A percentile compares a stretch with the other conserved stretches of the same genome.
Conservation (phyloP, 2,329 filamentous ascomycete species). For the Davidsoniella virescens region DNA sequence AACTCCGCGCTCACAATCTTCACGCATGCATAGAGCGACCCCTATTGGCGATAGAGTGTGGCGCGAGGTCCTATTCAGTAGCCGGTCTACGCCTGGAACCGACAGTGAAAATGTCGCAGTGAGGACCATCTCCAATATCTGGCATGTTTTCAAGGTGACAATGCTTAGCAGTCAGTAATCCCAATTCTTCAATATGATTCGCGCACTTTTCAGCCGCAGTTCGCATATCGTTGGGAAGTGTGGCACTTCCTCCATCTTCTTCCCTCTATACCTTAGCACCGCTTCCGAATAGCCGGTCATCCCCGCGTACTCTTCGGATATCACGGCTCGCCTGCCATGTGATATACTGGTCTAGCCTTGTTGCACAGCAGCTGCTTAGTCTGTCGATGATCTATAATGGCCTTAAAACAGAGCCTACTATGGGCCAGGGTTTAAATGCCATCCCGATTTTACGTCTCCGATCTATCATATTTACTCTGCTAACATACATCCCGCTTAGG, state of each 20-base stretch:
- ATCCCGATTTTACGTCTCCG: neutral
- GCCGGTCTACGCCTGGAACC: conserved; percentile 33
- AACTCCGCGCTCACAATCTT: neutral
- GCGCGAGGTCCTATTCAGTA: conserved; percentile 27
- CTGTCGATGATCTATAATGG: neutral
- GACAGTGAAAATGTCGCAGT: conserved; percentile 25
- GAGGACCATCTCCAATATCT: conserved; percentile 18
- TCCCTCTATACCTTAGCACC: neutral
- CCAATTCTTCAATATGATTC: neutral
- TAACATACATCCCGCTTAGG: conserved; percentile 21
- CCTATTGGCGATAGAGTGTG: conserved; percentile 1
- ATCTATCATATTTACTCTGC: neutral
- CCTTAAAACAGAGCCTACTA: neutral
- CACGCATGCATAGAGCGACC: conserved; percentile 1
- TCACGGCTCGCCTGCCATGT: neutral
- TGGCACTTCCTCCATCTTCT: neutral
- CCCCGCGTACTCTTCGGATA: neutral
- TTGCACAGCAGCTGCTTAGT: no score
- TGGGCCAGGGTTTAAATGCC: neutral
- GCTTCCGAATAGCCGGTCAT: neutral
- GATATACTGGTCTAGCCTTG: no score
- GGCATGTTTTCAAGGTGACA: conserved; percentile 41
- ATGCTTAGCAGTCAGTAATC: conserved; percentile 38
- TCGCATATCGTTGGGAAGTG: conserved; percentile 4
- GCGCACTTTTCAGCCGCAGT: conserved; percentile 2